Evolutionary conservation across 2,329 filamentous ascomycete species (phyloP), one percentile per base, ranked within the genome.

Genomic region (Aspergillus piperis): DNA sequence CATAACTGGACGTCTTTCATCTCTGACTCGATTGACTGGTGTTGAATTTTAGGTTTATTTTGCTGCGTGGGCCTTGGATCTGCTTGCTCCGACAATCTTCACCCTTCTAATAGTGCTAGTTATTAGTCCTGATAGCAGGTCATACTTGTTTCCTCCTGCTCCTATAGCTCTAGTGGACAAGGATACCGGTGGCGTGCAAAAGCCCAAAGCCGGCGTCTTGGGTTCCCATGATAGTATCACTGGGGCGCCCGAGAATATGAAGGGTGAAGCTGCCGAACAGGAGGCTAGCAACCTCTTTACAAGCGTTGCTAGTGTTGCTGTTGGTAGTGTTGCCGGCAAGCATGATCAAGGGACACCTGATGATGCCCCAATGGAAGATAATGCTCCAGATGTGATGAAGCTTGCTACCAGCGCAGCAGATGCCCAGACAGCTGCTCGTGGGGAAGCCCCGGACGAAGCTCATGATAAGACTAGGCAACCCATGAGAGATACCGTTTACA

Each of bases 201-300:
- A 90, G 68, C 91, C 91, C 0, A 86, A 86, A 54, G 84, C 91
- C 2, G 91, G 91, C 1, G 86, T 92, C 0, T 77, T 95, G 0
- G 91, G 89, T 0, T 92, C 89, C 19, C 84, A 88, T 27, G 89
- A 92, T 61, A 92, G 89, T 59, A 83, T 89, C 0, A 96, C 91
- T 0, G 92, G 91, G 1, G 91, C 91, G 0, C 89, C 91, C 0
- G 90, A 96, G 72, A 91, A 91, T 65, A 86, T 91, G 76, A 89
- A 91, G 71, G 91, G 92, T 25, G 91, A 95, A 72, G 90, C 90
- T 0, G 89, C 92, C 1, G 91, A 96, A 72, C 86, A 90, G 62
- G 91, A 96, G 73, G 92, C 92, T 1, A 88, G 85, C 67, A 93
- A 92, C 71, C 88, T 96, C 63, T 88, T 95, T 60, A 88, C 88